Conservation (phyloP, 331 rosid genomes). For the Cucumis variabilis region DNA sequence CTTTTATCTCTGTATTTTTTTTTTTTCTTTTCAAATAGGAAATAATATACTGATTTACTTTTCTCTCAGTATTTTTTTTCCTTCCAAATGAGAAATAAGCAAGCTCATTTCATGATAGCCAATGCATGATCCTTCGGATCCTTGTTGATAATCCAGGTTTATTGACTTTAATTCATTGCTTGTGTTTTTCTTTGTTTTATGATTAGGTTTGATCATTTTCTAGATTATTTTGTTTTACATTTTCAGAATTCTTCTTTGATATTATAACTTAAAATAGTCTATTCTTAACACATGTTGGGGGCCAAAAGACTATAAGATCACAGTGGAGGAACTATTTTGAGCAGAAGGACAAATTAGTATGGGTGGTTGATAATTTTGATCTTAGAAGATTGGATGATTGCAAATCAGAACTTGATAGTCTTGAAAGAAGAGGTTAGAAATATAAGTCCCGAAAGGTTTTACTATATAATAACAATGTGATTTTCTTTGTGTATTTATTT, state of each 20-base stretch:
- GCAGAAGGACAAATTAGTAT: too few species aligned
- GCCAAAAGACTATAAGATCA: conserved; percentile 91
- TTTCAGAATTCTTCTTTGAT: too few species aligned
- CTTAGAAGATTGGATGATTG: conserved; percentile 91
- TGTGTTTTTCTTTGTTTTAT: too few species aligned
- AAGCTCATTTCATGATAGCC: not conserved
- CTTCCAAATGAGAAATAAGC: not conserved
- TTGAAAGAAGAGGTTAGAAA: conserved; percentile 83
- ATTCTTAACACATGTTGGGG: conserved; percentile 61
- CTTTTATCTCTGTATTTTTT: not conserved
- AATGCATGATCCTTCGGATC: too few species aligned
- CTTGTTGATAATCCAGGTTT: too few species aligned
- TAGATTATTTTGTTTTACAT: too few species aligned
- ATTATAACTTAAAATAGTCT: too few species aligned
- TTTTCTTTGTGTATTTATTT: not conserved
- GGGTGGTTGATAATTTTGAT: too few species aligned
- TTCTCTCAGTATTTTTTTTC: not conserved
- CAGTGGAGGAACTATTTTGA: conserved; percentile 97
- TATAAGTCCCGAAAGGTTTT: not conserved
- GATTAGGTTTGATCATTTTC: too few species aligned
- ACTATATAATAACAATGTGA: not conserved
- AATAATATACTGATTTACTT: conserved; percentile 31
- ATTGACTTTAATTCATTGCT: too few species aligned
- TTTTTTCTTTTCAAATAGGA: conserved; percentile 38
- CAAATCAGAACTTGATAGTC: conserved; percentile 83